Evolutionary conservation across 495 filamentous ascomycete genomes (phyloP).

Genomic region (Cercophora samala): DNA sequence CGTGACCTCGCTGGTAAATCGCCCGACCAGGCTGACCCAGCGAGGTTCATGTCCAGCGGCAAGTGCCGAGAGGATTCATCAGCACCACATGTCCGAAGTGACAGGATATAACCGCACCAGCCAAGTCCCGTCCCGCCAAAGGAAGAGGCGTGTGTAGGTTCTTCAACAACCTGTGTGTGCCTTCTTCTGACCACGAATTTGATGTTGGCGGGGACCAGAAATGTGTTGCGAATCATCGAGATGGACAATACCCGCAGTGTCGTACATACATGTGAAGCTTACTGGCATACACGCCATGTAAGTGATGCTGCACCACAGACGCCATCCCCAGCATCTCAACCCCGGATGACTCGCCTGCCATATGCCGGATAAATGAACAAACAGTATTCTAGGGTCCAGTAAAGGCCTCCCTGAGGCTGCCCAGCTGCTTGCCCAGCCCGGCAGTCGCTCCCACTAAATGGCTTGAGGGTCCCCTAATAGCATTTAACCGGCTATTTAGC

Average conservation of each 20-base stretch:
- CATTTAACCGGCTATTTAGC: constrained; percentile 30
- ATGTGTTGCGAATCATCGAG: background rate
- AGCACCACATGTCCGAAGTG: background rate
- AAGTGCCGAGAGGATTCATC: background rate
- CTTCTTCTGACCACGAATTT: background rate
- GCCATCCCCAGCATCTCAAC: background rate
- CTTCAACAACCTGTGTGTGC: background rate
- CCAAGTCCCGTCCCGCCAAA: background rate
- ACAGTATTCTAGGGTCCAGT: background rate
- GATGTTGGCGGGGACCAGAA: background rate
- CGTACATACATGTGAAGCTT: background rate
- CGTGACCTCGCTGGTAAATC: background rate
- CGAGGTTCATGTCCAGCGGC: background rate
- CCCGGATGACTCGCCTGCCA: background rate
- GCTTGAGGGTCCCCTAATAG: background rate
- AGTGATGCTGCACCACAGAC: background rate
- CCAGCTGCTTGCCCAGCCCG: constrained; percentile 4
- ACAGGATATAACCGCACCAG: background rate
- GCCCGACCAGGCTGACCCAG: background rate
- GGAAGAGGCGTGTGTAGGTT: background rate
- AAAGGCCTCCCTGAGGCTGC: background rate
- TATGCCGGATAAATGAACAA: constrained; percentile 6
- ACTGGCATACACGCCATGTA: background rate
- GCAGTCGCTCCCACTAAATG: constrained; percentile 13
- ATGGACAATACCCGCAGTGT: background rate